Conservation (phyloP, 169 alveolate species). For the Eimeria brunetti region DNA sequence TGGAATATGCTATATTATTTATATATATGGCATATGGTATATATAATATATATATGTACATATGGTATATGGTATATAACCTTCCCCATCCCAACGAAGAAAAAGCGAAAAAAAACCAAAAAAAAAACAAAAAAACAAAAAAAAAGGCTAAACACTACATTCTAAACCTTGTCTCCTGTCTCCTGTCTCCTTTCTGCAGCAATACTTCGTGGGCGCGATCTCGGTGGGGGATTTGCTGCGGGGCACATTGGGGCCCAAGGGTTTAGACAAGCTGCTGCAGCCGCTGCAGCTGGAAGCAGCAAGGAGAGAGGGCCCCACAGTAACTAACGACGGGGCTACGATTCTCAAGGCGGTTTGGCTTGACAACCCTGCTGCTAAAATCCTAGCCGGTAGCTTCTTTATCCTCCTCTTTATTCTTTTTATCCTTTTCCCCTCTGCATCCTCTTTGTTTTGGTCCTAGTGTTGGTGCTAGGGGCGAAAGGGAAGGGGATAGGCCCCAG, state of each 20-base stretch:
- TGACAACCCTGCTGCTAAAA: slow-evolving; percentile 99
- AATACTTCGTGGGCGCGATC: slow-evolving; percentile 97
- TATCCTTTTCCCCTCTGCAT: no score
- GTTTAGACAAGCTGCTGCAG: slow-evolving; percentile 98
- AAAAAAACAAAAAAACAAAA: no score
- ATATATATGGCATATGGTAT: no score
- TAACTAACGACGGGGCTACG: slow-evolving; percentile 99
- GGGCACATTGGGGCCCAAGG: slow-evolving; percentile 97
- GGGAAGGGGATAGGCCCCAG: background rate
- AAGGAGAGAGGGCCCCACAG: slow-evolving; percentile 92
- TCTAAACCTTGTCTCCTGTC: background rate
- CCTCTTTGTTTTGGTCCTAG: no score
- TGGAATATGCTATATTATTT: no score
- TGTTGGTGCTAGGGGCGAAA: no score
- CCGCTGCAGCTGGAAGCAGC: slow-evolving; percentile 93
- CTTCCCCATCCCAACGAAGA: no score
- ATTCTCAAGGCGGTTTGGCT: slow-evolving; percentile 98
- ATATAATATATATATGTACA: no score
- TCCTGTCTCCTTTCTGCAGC: slow-evolving; percentile 16
- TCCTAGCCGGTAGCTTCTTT: slow-evolving; percentile 93
- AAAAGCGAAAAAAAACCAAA: no score
- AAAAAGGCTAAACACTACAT: no score
- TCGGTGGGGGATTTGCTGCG: slow-evolving; percentile 99
- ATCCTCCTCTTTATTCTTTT: no score
- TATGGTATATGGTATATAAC: no score